phyloP scores from a whole-genome alignment of 495 filamentous ascomycete species.

The Trichoderma erinaceum region DNA sequence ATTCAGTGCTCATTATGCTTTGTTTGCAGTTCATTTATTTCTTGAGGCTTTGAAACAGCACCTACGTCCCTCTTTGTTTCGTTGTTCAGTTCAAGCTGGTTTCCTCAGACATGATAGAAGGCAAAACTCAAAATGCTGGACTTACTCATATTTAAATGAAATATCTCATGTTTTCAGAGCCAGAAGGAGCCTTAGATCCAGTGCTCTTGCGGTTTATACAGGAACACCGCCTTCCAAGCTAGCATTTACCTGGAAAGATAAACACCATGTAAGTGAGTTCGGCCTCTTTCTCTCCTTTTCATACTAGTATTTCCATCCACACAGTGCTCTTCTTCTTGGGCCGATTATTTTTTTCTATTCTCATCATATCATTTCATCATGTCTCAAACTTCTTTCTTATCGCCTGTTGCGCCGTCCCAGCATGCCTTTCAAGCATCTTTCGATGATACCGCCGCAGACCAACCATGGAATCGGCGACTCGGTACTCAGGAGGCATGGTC shows the following conservation, averaged over 20 bases:
- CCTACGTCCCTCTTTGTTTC: background rate
- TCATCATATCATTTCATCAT: conserved; percentile 20
- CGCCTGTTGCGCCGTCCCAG: conserved; percentile 21
- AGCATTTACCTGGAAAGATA: background rate
- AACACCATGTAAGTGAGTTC: background rate
- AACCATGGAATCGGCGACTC: background rate
- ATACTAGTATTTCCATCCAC: background rate
- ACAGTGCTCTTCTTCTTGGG: background rate
- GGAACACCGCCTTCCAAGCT: background rate
- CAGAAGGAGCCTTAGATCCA: background rate
- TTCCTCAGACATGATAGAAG: background rate
- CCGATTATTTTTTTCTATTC: conserved; percentile 5
- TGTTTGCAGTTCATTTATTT: background rate
- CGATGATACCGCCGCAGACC: conserved; percentile 21
- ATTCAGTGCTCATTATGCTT: background rate
- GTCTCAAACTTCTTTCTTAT: conserved; percentile 18
- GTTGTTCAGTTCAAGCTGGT: background rate
- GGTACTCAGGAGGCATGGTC: background rate
- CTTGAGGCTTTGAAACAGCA: background rate
- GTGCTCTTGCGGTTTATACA: background rate
- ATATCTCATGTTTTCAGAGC: background rate
- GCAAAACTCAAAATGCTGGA: background rate
- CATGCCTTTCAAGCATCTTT: conserved; percentile 23
- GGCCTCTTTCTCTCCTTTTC: background rate
- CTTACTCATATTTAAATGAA: background rate